Evolutionary conservation across 2,329 filamentous ascomycete genomes (phyloP), one percentile per base, ranked within the genome.

Genomic region (Stromatinia cepivora): DNA sequence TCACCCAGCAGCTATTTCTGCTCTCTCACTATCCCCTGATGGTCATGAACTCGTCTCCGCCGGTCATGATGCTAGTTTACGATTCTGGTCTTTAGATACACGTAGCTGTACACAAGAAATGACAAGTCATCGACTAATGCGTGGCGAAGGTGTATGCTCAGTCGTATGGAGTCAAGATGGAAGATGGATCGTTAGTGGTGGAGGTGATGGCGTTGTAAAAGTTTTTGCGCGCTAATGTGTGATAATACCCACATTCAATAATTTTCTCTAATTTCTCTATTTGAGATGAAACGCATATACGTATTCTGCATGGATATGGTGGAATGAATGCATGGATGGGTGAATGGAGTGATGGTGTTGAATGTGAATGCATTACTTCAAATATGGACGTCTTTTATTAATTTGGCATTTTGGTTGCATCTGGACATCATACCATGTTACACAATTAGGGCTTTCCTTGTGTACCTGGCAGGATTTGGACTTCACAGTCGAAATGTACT

Each of bases 51-150:
- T 97, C 15, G 94, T 99, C 62, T 97, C 93, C 58, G 95, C 93
- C 1, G 95, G 95, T 31, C 95, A 99, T 79, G 95, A 99, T 79
- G 94, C 94, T 66, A 95, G 92, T 69, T 88, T 99, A 69, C 90
- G 95, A 39, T 97, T 99, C 86, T 99, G 95, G 95, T 94, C 92
- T 42, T 85, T 99, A 31, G 95, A 99, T 80, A 99, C 97, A 83
- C 88, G 95, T 64, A 91, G 90, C 58, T 99, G 95, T 82, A 95
- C 92, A 6, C 95, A 99, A 80, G 95, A 98, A 79, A 93, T 99
- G 76, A 96, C 93, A 3, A 92, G 88, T 71, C 94, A 98, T 81
- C 88, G 95, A 53, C 87, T 96, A 73, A 97, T 98, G 94, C 88
- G 95, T 65, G 95, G 94, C 62, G 95, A 99, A 79, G 95, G 95